Conservation (phyloP, 495 filamentous ascomycete species). For the Aspergillus ellipticus region DNA sequence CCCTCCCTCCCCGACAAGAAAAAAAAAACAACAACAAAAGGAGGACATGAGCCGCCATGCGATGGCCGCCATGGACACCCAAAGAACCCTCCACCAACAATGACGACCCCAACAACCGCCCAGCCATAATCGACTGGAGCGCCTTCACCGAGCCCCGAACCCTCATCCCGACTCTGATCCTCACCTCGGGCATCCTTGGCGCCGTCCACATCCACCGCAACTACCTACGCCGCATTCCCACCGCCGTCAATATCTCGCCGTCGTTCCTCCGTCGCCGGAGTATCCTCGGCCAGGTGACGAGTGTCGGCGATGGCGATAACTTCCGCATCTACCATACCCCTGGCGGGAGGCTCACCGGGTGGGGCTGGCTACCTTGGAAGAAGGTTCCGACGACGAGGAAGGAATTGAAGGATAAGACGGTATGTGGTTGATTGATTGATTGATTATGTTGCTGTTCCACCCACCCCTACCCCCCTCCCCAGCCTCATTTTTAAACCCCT, state of each 20-base stretch:
- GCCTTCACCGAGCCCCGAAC: slow-evolving; percentile 65
- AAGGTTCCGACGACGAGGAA: slow-evolving; percentile 63
- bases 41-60: slow-evolving; percentile 43
- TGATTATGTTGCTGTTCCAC: not conserved
- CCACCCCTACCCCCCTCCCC: not conserved
- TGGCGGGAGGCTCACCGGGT: slow-evolving; percentile 78
- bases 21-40: too few relatives aligned
- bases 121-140: slow-evolving; percentile 52
- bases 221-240: slow-evolving; percentile 79
- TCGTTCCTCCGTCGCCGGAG: slow-evolving; percentile 63
- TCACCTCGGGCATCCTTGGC: slow-evolving; percentile 62
- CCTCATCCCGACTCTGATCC: slow-evolving; percentile 62
- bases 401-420: slow-evolving; percentile 72
- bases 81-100: slow-evolving; percentile 16
- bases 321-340: slow-evolving; percentile 93
- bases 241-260: slow-evolving; percentile 65
- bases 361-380: slow-evolving; percentile 83
- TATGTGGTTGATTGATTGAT: slow-evolving; percentile 36
- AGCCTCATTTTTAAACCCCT: not conserved
- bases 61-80: slow-evolving; percentile 52
- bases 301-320: slow-evolving; percentile 93
- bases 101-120: slow-evolving; percentile 14
- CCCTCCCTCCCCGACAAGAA: slow-evolving; percentile 7
- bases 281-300: slow-evolving; percentile 81
- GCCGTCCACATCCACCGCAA: slow-evolving; percentile 50